Evolutionary conservation across 1,139 yeast genomes (phyloP), one percentile per base, ranked within the genome.

Genomic region (Meyerozyma carpophila): DNA sequence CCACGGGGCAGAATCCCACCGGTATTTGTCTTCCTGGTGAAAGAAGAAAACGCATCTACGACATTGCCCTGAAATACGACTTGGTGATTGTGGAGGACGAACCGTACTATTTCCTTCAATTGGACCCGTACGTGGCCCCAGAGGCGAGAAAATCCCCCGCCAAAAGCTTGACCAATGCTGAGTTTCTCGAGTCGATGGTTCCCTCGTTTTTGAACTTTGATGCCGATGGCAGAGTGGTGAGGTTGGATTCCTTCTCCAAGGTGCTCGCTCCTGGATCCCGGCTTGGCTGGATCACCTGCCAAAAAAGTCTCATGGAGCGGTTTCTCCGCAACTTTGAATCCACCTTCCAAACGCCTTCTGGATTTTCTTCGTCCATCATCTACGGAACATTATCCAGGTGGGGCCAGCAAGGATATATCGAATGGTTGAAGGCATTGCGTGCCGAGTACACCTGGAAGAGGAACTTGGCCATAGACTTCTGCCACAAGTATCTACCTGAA

Each of bases 1-100:
- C 39, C 5, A 36, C 39, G 10, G 39, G 39, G 8, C 39, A 36
- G 5, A 36, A 36, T 20, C 39, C 39, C 2, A 36, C 39, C 10
- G 39, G 39, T 4, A 26, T 18, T 18, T 20, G 28, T 6, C 13
- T 36, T 14, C 10, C 27, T 3, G 10, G 13, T 18, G 39, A 13
- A 26, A 36, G 39, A 36, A 36, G 26, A 20, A 10, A 26, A 9
- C 24, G 14, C 9, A 36, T 36, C 26, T 36, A 36, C 27, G 36
- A 27, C 7, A n/a, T 39, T 14, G 41, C 41, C 24, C 14, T 27
- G 36, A 39, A 26, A 14, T 27, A 39, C 36, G 20, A 39, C 11
- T 39, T 39, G 21, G 11, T 39, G 10, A 39, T 39, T 27, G 14
- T 39, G 8, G 36, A 39, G 25, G 41, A 39, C 16, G 39, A 36